Evolutionary conservation across 352 stramenopile genomes (phyloP), one percentile per base, ranked within the genome.

Genomic region (Pythium phragmitis): DNA sequence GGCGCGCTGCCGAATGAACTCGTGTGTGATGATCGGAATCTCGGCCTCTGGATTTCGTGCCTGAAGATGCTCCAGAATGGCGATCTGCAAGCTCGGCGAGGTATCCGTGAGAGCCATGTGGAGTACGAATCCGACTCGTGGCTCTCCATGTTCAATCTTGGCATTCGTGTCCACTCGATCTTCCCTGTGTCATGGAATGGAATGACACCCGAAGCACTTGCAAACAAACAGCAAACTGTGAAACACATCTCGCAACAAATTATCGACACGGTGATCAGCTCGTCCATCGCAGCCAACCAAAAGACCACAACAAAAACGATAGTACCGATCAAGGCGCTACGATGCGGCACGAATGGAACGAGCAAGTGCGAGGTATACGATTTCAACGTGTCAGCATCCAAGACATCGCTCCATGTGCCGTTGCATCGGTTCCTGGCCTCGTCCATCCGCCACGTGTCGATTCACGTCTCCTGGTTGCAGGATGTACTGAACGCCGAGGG

Each of bases 81-180:
- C 16, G 87, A 96, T 68, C 58, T 79, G 39, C 85, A 96, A 75
- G 59, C 73, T 13, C 84, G 87, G 41, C 77, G 85, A 57, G 76
- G 84, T 23, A 80, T 92, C 26, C 58, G 85, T 53, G 71, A 94
- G 61, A 83, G 80, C 59, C 87, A 96, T 49, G 84, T 96, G 34
- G 87, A 96, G 72, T 96, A 94, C 57, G 87, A 96, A 61, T 93
- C 85, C 3, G 87, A 96, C 54, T 93, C 77, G 45, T 96, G 87
- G 87, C 63, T 96, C 46, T 88, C 85, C 7, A 94, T 94, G 77
- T 96, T 96, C 65, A 96, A 96, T 42, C 75, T 96, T 19, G 87
- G 87, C 19, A 96, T 96, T 60, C 85, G 87, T 9, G 74, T 94
- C 16, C 87, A 96, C 65, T 92, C 87, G 12, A 73, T 94, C 3